Conservation (phyloP, 768 basidiomycete species). For the Amanita brunnescens region DNA sequence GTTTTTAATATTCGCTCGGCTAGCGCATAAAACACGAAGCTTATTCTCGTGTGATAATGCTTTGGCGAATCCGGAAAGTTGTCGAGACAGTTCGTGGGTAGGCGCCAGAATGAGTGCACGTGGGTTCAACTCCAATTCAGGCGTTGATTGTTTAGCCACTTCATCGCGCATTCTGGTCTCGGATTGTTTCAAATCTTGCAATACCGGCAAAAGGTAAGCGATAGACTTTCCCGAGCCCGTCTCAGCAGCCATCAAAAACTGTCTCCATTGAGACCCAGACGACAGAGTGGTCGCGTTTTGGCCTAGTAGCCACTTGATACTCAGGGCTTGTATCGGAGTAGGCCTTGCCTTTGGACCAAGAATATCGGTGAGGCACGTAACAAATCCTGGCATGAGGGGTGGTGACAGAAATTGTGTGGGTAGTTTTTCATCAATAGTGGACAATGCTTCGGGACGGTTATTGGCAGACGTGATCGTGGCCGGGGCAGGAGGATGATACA, state of each 20-base stretch:
- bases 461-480: not conserved
- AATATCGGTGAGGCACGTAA: slow-evolving; percentile 45
- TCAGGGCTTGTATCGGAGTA: slow-evolving; percentile 73
- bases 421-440: not conserved
- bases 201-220: slow-evolving; percentile 79
- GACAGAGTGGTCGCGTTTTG: slow-evolving; percentile 10
- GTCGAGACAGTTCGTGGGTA: slow-evolving; percentile 83
- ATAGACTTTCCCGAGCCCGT: slow-evolving; percentile 91
- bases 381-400: slow-evolving; percentile 57
- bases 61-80: slow-evolving; percentile 70
- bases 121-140: slow-evolving; percentile 33
- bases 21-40: slow-evolving; percentile 66
- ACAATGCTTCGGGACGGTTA: not conserved
- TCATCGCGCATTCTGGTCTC: slow-evolving; percentile 27
- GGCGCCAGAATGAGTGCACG: slow-evolving; percentile 79
- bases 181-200: slow-evolving; percentile 66
- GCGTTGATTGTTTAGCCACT: slow-evolving; percentile 9
- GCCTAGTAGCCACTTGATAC: slow-evolving; percentile 55
- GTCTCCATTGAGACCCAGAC: slow-evolving; percentile 23
- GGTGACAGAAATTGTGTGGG: slow-evolving; percentile 55
- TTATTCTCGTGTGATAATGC: slow-evolving; percentile 65
- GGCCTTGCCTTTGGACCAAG: slow-evolving; percentile 52
- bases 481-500: slow-evolving; percentile 3
- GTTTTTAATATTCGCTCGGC: slow-evolving; percentile 44
- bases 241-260: slow-evolving; percentile 75